Evolutionary conservation across 176 grass and related monocot species (phyloP).

Genomic region (Aegilops bicornis): DNA sequence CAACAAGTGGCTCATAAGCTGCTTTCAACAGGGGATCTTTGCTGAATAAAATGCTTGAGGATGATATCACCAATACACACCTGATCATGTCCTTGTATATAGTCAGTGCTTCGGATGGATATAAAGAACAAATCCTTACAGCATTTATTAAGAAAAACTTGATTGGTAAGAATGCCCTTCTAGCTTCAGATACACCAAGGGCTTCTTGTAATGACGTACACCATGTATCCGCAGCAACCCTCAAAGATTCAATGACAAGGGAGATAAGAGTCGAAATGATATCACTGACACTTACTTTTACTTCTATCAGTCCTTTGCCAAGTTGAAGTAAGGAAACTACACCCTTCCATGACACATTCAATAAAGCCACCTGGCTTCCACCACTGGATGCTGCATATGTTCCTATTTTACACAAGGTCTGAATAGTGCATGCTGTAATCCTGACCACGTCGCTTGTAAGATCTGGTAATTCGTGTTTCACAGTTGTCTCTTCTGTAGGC

Average conservation of each 20-base stretch:
- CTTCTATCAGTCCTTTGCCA: conserved; percentile 68
- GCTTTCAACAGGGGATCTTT: conserved; percentile 54
- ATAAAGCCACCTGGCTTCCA: conserved; percentile 65
- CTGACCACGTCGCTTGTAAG: conserved; percentile 28
- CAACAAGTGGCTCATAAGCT: conserved; percentile 69
- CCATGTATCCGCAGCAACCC: conserved; percentile 59
- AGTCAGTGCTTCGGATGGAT: conserved; percentile 58
- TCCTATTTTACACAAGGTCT: conserved; percentile 76
- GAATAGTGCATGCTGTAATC: conserved; percentile 59
- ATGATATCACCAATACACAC: conserved; percentile 63
- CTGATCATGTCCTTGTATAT: conserved; percentile 58
- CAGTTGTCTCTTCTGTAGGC: conserved; percentile 27
- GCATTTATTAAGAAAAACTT: conserved; percentile 97
- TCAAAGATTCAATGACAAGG: conserved; percentile 64
- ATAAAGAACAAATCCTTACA: conserved; percentile 77
- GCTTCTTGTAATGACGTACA: conserved; percentile 18
- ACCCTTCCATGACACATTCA: conserved; percentile 95
- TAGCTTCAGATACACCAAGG: conserved; percentile 66
- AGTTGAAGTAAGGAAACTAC: conserved; percentile 82
- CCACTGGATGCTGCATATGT: conserved; percentile 76
- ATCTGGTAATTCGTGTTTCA: conserved; percentile 31
- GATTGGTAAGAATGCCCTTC: conserved; percentile 88
- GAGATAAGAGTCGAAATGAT: conserved; percentile 74
- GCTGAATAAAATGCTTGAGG: conserved; percentile 70
- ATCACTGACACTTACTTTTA: conserved; percentile 54